Evolutionary conservation across 768 basidiomycete species (phyloP).

Genomic region (Mycena leptocephala): DNA sequence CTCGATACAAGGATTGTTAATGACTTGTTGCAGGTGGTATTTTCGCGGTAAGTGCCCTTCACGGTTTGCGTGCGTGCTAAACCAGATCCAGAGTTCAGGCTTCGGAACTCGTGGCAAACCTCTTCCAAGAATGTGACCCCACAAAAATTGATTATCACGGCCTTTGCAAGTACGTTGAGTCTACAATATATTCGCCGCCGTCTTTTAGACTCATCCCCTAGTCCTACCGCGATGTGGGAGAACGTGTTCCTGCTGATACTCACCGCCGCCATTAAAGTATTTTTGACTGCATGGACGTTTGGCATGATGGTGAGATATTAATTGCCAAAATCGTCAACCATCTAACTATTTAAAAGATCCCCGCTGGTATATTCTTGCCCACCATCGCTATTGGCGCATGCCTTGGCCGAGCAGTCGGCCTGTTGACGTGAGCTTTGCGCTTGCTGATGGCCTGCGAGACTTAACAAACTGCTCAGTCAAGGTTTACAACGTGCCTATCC

Average conservation of each 20-base stretch:
- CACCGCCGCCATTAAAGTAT: conserved; percentile 74
- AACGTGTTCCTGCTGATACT: conserved; percentile 79
- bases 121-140: conserved; percentile 88
- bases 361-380: conserved; percentile 84
- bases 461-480: conserved; percentile 63
- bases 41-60: conserved; percentile 63
- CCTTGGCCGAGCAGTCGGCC: conserved; percentile 79
- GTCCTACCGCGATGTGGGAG: conserved; percentile 76
- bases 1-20: not conserved
- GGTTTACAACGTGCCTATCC: conserved; percentile 78
- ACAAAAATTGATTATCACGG: conserved; percentile 79
- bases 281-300: conserved; percentile 83
- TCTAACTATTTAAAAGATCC: conserved; percentile 62
- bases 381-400: conserved; percentile 85
- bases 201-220: conserved; percentile 42
- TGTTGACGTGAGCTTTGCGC: conserved; percentile 68
- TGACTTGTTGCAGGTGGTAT: conserved; percentile 67
- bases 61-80: not conserved
- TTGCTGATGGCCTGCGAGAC: not conserved
- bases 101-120: conserved; percentile 87
- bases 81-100: conserved; percentile 69
- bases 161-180: conserved; percentile 80
- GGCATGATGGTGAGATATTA: conserved; percentile 77
- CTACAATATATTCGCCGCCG: not conserved
- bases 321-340: not conserved